Base-by-base conservation (phyloP, 352 stramenopile genomes). In the Elongisporangium prolatum region DNA sequence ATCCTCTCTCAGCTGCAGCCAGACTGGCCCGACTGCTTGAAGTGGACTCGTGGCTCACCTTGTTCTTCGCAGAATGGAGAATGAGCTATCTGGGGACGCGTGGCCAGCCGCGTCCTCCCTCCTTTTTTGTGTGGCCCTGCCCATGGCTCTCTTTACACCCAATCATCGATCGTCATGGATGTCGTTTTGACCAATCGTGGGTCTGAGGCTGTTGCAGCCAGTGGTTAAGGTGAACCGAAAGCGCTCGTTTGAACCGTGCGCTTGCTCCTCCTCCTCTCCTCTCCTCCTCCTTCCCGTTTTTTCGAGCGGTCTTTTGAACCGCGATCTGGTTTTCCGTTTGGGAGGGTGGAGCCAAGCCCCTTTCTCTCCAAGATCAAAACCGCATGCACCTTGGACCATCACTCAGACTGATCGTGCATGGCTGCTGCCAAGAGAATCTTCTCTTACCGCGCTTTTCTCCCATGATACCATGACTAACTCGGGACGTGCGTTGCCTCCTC, bases 21-120 rank as follows among this genome's bases (percentile, higher is more conserved):
- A 52, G 18, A 52, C 18, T 18, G 16, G 10, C 56, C 40, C 52
- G 25, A 16, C 25, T 22, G 21, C 16, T 25, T 4, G 28, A 52
- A n/a, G 40, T 14, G 25, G 34, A 6, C 10, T 14, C 18, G 9
- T 6, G 18, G 57, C 70, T 71, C 70, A 78, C 70, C 70, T 78
- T 71, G 53, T 75, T 71, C 59, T 67, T 63, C 62, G 64, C 63
- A 71, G 72, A 75, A 72, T 69, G 66, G 61, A 75, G 63, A 75
- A 65, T 78, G 70, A 70, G 40, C 20, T 40, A 24, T n/a, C 11
- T 40, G 28, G 28, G 28, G 28, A 40, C 28, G 28, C 28, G 28
- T 40, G 28, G 28, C 28, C 28, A 40, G 28, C 28, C 28, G 28
- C 28, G 28, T 40, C 28, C 28, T 40, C 28, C 28, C 28, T 40